A percentile compares a stretch with the other conserved stretches of the same genome.
Conservation (phyloP, 257 asterid species). For the Scutellaria barbata region DNA sequence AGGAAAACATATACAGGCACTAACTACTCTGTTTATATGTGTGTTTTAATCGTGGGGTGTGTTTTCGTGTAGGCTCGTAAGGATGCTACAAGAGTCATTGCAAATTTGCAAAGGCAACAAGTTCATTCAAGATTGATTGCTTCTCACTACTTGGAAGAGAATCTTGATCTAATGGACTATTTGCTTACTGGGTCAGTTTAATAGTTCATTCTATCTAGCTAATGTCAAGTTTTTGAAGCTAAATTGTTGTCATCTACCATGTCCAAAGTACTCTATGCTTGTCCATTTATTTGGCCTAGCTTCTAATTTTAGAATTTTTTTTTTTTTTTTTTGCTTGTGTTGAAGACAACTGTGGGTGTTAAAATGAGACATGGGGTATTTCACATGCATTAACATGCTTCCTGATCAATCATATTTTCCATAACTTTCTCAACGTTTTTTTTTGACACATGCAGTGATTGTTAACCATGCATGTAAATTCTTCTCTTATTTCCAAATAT, state of each 20-base stretch:
- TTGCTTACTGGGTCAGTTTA: constrained; percentile 59
- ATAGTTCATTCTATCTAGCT: background rate
- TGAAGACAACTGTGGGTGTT: background rate
- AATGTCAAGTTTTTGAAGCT: background rate
- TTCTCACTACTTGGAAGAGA: constrained; percentile 78
- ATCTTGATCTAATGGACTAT: constrained; percentile 72
- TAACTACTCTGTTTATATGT: constrained; percentile 3
- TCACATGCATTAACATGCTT: constrained; percentile 6
- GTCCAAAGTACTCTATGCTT: background rate
- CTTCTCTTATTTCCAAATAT: background rate
- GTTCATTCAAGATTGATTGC: constrained; percentile 78
- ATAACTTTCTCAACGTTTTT: background rate
- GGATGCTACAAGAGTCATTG: constrained; percentile 84
- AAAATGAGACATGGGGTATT: background rate
- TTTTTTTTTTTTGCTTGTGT: background rate
- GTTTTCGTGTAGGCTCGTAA: constrained; percentile 65
- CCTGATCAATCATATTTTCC: background rate
- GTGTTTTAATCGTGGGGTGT: constrained; percentile 17
- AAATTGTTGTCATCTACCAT: background rate
- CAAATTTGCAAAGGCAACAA: constrained; percentile 87
- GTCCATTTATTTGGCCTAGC: background rate
- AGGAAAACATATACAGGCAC: background rate
- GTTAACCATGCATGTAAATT: constrained; percentile 5
- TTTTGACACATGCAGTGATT: background rate
- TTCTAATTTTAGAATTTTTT: background rate